phyloP scores from a whole-genome alignment of 305 asterid genomes.

The Ilex paraguariensis region DNA sequence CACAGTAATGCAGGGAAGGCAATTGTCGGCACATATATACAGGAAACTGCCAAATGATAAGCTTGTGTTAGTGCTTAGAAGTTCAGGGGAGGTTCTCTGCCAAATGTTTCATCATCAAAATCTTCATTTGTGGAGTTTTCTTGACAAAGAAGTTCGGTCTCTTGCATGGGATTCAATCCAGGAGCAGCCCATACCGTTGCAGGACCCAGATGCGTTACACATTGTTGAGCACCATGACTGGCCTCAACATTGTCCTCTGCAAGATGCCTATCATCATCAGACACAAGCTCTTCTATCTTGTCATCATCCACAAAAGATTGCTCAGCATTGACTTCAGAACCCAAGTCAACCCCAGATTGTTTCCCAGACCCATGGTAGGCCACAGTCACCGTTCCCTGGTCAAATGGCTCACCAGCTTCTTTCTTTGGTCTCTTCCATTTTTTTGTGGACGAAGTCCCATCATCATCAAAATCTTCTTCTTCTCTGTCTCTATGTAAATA shows the following conservation, averaged over 20 bases:
- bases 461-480: conserved; percentile 99
- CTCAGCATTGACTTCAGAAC: conserved; percentile 65
- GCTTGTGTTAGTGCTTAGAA: conserved; percentile 12
- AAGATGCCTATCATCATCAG: conserved; percentile 46
- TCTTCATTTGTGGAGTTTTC: conserved; percentile 72
- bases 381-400: conserved; percentile 59
- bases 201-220: conserved; percentile 29
- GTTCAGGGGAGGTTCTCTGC: conserved; percentile 54
- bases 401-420: conserved; percentile 69
- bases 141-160: conserved; percentile 61
- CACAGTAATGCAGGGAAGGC: too few relatives aligned
- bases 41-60: neutral
- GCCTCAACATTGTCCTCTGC: conserved; percentile 46
- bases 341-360: conserved; percentile 52
- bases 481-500: conserved; percentile 91
- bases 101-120: conserved; percentile 61
- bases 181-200: conserved; percentile 41
- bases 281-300: conserved; percentile 51
- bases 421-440: conserved; percentile 96
- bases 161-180: conserved; percentile 39
- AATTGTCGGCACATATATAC: too few relatives aligned
- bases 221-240: conserved; percentile 36
- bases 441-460: conserved; percentile 96
- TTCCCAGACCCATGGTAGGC: conserved; percentile 47
- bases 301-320: conserved; percentile 48